Conservation (phyloP, 306 rosid genomes). For the Fragaria nilgerrensis region DNA sequence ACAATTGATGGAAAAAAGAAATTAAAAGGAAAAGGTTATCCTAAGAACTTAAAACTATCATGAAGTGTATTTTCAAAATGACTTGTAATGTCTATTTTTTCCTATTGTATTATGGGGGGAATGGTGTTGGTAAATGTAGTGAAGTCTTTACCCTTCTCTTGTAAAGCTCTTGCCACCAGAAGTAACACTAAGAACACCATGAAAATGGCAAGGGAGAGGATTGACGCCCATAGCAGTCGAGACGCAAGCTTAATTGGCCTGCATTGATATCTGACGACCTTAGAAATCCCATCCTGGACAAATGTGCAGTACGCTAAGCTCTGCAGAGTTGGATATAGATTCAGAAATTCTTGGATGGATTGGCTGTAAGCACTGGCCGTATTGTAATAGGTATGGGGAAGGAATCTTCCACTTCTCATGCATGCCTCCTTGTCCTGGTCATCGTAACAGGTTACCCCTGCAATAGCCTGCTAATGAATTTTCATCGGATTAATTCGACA, state of each 20-base stretch:
- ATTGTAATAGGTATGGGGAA: slow-evolving; percentile 43
- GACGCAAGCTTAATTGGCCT: slow-evolving; percentile 38
- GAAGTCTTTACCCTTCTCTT: slow-evolving; percentile 33
- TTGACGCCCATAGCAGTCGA: slow-evolving; percentile 46
- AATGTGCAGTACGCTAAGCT: slow-evolving; percentile 49
- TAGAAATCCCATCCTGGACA: slow-evolving; percentile 41
- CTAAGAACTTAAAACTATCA: neutral
- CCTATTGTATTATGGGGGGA: neutral
- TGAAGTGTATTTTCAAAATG: slow-evolving; percentile 16
- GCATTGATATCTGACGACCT: slow-evolving; percentile 66
- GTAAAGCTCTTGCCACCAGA: slow-evolving; percentile 43
- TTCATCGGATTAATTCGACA: neutral
- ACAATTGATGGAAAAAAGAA: neutral
- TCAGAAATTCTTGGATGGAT: slow-evolving; percentile 50
- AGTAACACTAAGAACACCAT: slow-evolving; percentile 47
- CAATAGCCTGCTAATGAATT: slow-evolving; percentile 38
- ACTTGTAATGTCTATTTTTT: neutral
- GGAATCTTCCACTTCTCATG: slow-evolving; percentile 38
- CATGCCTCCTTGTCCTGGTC: slow-evolving; percentile 34
- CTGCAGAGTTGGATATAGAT: slow-evolving; percentile 59
- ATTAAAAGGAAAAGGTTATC: neutral
- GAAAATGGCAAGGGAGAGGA: slow-evolving; percentile 53
- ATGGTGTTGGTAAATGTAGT: slow-evolving; percentile 24
- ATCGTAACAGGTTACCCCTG: slow-evolving; percentile 38
- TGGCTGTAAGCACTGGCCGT: slow-evolving; percentile 63